phyloP scores from a whole-genome alignment of 345 rosid genomes.

The Mercurialis annua region DNA sequence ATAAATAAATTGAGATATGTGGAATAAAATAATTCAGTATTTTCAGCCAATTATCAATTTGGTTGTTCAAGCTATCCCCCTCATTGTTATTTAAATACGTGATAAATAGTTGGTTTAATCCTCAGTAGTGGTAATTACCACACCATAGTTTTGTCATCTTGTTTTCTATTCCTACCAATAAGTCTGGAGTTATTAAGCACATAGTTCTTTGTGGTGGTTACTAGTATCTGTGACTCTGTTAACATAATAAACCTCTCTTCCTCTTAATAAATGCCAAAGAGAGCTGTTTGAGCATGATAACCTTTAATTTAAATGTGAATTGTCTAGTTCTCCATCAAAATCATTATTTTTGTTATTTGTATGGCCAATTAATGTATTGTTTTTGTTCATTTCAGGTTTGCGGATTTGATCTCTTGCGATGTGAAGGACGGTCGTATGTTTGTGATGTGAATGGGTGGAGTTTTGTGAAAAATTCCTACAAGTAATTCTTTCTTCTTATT shows the following conservation, averaged over 20 bases:
- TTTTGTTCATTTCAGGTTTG: constrained; percentile 64
- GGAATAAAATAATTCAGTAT: too few relatives aligned
- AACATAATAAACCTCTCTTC: background rate
- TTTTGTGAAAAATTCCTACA: constrained; percentile 97
- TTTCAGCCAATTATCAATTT: too few relatives aligned
- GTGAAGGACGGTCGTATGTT: constrained; percentile 93
- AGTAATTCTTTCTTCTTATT: constrained; percentile 45
- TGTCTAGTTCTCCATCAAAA: background rate
- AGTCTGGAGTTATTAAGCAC: background rate
- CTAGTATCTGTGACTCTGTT: background rate
- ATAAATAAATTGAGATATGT: too few relatives aligned
- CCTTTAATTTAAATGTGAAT: background rate
- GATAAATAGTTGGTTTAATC: constrained; percentile 2
- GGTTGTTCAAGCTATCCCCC: too few relatives aligned
- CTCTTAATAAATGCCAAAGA: background rate
- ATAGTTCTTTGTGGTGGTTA: background rate
- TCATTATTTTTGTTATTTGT: background rate
- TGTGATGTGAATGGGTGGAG: constrained; percentile 99
- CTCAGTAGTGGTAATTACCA: constrained; percentile 3
- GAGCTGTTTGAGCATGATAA: background rate
- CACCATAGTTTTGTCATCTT: constrained; percentile 1
- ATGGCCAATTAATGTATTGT: background rate
- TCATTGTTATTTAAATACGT: background rate
- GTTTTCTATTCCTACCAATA: constrained; percentile 3
- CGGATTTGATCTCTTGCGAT: constrained; percentile 97